Conservation (phyloP, 495 filamentous ascomycete genomes). For the Penicillium verhagenii region DNA sequence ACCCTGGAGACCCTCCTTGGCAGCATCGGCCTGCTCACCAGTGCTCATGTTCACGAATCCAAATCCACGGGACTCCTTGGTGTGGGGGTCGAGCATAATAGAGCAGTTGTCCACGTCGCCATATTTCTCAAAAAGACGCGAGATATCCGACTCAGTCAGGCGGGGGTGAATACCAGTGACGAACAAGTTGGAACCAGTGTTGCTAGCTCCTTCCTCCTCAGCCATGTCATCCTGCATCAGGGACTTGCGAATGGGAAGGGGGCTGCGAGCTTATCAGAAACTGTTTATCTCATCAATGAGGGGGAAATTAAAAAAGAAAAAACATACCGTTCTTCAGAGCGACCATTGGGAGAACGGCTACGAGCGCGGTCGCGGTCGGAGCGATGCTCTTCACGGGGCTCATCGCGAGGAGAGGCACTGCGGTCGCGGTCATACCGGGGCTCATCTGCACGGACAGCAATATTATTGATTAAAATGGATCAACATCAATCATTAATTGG, state of each 20-base stretch:
- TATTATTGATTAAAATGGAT: constrained; percentile 6
- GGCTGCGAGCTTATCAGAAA: constrained; percentile 1
- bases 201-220: constrained; percentile 77
- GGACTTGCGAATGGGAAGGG: constrained; percentile 38
- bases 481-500: not conserved
- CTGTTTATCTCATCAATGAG: not conserved
- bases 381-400: constrained; percentile 66
- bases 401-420: constrained; percentile 86
- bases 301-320: not conserved
- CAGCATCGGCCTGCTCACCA: constrained; percentile 88
- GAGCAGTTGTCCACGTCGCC: constrained; percentile 98
- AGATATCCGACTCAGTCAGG: constrained; percentile 85
- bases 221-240: constrained; percentile 51
- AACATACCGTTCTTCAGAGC: constrained; percentile 70
- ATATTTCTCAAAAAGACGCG: constrained; percentile 96
- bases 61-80: constrained; percentile 97
- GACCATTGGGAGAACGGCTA: constrained; percentile 71
- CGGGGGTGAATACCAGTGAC: constrained; percentile 97
- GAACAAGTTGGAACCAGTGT: constrained; percentile 97
- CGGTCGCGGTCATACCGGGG: constrained; percentile 83
- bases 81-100: constrained; percentile 98
- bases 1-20: constrained; percentile 93
- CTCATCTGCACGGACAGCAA: constrained; percentile 56
- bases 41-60: constrained; percentile 99
- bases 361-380: constrained; percentile 72